These are phyloP conservation scores for Umbelopsis vinacea DNA, from an alignment of 192 early-diverging fungal species.

Conservation along the genomic window DNA sequence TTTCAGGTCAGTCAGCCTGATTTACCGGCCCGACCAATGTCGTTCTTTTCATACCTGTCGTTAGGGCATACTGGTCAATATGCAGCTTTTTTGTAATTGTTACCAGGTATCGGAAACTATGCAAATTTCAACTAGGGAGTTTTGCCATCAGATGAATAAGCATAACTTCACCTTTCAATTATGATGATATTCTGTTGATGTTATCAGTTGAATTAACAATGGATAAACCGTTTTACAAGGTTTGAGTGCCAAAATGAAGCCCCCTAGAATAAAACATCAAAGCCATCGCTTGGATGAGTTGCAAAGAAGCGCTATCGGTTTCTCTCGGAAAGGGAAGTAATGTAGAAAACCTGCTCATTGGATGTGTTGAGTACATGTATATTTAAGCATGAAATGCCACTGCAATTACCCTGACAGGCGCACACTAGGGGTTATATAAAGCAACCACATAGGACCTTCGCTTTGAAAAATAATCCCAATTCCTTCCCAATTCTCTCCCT, in stretches of 20 bases:
- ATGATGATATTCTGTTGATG: not conserved
- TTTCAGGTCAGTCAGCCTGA: not conserved
- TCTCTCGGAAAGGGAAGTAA: not conserved
- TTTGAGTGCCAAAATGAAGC: not conserved
- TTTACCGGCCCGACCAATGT: not conserved
- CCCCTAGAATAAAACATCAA: not conserved
- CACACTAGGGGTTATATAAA: not conserved
- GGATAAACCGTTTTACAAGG: not conserved
- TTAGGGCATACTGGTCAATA: too few relatives aligned
- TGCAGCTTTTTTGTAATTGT: too few relatives aligned
- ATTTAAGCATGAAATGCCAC: not conserved
- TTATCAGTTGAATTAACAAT: slow-evolving; percentile 18
- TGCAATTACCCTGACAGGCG: not conserved
- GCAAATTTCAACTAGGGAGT: slow-evolving; percentile 5
- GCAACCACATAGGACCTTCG: not conserved
- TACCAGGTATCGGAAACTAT: not conserved
- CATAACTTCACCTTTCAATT: not conserved
- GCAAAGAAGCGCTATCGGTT: slow-evolving; percentile 7
- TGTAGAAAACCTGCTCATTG: not conserved
- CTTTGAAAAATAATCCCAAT: not conserved
- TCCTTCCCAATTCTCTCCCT: not conserved
- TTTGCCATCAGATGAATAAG: not conserved
- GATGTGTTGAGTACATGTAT: not conserved
- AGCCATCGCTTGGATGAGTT: slow-evolving; percentile 5
- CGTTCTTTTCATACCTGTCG: too few relatives aligned